phyloP scores from a whole-genome alignment of 2,329 filamentous ascomycete genomes.

The Hypoxylon sp. region DNA sequence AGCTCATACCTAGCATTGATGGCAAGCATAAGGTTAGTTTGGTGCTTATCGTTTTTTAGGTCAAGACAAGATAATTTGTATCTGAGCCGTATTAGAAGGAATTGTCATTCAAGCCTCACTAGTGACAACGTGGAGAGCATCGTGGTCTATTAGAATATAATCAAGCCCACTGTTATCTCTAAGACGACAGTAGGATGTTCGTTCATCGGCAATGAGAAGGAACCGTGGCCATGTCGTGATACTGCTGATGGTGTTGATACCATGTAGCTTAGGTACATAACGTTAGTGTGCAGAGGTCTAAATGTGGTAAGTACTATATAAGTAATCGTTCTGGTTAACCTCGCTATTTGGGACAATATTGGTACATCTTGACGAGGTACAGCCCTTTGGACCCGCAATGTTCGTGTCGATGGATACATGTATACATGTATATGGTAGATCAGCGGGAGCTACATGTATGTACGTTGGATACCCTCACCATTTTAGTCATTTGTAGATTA shows the following conservation, averaged over 20 bases:
- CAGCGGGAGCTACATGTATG: conserved; percentile 32
- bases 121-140: not conserved
- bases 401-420: conserved; percentile 30
- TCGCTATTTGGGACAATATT: conserved; percentile 6
- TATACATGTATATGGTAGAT: conserved; percentile 23
- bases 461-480: conserved; percentile 7
- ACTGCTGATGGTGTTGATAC: conserved; percentile 4
- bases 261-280: too few relatives aligned
- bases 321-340: conserved; percentile 1
- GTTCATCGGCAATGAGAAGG: conserved; percentile 1
- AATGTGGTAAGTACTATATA: conserved; percentile 3
- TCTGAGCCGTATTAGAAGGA: not conserved
- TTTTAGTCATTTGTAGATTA: conserved; percentile 18
- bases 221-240: conserved; percentile 7
- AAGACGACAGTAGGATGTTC: not conserved
- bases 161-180: not conserved
- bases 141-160: not conserved
- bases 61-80: not conserved
- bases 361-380: conserved; percentile 23
- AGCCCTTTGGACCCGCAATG: conserved; percentile 27
- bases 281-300: not conserved
- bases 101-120: not conserved
- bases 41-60: not conserved
- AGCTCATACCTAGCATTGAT: not conserved
- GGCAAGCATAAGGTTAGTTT: not conserved